Evolutionary conservation across 78 protist species (phyloP).

Genomic region (Pigoraptor vietnamica): DNA sequence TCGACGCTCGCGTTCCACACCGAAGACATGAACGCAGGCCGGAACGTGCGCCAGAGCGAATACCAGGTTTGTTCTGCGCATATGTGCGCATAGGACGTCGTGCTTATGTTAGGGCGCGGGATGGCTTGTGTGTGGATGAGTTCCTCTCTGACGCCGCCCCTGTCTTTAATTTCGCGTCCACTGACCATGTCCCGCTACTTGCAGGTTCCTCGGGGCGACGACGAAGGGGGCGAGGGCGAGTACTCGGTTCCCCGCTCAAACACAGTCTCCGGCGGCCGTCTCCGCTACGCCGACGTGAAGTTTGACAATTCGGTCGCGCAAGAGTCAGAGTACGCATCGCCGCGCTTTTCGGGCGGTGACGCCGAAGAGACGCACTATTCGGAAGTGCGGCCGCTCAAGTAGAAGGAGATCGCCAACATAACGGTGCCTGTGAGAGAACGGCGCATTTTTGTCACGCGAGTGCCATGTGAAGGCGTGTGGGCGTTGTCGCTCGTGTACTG

Average conservation of each 20-base stretch:
- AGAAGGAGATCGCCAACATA: too few species aligned
- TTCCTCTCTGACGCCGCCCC: neutral
- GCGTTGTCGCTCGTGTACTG: too few species aligned
- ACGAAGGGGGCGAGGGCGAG: neutral
- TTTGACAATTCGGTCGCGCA: neutral
- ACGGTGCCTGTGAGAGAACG: too few species aligned
- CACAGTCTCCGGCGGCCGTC: neutral
- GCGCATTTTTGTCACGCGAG: too few species aligned
- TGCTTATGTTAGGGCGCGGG: neutral
- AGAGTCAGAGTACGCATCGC: neutral
- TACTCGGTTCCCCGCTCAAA: neutral
- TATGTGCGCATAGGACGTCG: neutral
- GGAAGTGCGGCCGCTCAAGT: neutral
- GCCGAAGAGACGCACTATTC: neutral
- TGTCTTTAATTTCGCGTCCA: too few species aligned
- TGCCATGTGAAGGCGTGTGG: too few species aligned
- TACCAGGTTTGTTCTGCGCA: neutral
- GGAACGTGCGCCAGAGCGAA: neutral
- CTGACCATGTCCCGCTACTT: too few species aligned
- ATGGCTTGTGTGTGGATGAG: neutral
- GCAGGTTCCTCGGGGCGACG: neutral
- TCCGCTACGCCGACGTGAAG: neutral
- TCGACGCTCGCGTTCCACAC: neutral
- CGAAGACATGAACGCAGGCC: neutral
- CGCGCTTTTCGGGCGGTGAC: neutral